Evolutionary conservation across 176 grass and related monocot species (phyloP).

Genomic region (Cocos nucifera): DNA sequence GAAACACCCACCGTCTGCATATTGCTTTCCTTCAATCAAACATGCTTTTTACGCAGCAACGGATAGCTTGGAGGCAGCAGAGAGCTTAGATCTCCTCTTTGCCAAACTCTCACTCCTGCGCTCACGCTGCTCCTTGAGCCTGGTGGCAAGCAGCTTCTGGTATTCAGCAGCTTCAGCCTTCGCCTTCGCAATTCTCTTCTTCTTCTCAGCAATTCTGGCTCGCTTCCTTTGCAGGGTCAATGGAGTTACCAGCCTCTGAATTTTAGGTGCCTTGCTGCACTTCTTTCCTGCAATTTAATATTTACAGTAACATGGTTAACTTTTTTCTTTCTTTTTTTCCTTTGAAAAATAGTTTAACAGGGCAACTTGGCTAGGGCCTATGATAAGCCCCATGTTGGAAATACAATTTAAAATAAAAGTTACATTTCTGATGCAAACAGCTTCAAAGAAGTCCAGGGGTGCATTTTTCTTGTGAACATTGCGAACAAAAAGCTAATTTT

Average conservation of each 20-base stretch:
- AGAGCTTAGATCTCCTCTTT: conserved; percentile 9
- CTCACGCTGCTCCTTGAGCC: conserved; percentile 8
- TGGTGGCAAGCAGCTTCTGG: conserved; percentile 12
- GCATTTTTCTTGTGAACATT: no score
- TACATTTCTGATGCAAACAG: no score
- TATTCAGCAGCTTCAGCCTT: conserved; percentile 10
- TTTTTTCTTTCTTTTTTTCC: no score
- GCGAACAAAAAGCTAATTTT: no score
- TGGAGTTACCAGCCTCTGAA: conserved; percentile 11
- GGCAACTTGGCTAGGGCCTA: no score
- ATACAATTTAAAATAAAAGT: no score
- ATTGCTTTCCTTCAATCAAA: no score
- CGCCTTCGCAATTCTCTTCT: conserved; percentile 7
- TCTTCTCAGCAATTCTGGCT: conserved; percentile 7
- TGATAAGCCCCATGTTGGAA: no score
- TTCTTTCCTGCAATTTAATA: conserved; percentile 10
- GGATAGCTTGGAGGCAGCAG: conserved; percentile 7
- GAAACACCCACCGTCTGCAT: no score
- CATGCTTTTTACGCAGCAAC: background rate
- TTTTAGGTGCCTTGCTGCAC: conserved; percentile 12
- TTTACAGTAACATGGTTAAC: no score
- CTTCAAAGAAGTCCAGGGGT: no score
- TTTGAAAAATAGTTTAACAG: no score
- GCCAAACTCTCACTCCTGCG: conserved; percentile 11
- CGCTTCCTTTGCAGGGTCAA: conserved; percentile 8